A percentile compares a stretch with the other conserved stretches of the same genome.
Evolutionary conservation across 345 rosid genomes (phyloP).

Genomic region (Salix dunnii): DNA sequence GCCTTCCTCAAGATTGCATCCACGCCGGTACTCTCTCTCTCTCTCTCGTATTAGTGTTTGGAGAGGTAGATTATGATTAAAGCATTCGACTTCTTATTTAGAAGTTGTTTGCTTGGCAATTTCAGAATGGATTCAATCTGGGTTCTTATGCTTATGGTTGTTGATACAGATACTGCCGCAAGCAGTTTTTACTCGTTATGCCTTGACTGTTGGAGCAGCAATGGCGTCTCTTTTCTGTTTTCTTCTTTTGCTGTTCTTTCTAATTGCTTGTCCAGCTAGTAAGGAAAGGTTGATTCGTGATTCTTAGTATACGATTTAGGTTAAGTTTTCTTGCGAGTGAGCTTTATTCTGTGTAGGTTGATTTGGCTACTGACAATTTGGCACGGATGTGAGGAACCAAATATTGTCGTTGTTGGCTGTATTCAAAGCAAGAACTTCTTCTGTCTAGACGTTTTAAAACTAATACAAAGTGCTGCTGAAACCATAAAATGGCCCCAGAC

Average conservation of each 20-base stretch:
- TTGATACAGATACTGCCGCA: constrained; percentile 78
- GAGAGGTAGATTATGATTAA: constrained; percentile 53
- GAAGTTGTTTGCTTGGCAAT: not conserved
- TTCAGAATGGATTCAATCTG: not conserved
- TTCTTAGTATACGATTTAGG: not conserved
- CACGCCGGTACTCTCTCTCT: constrained; percentile 67
- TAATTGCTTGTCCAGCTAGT: constrained; percentile 89
- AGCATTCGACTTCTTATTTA: not conserved
- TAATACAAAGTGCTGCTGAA: not conserved
- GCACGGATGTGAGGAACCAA: not conserved
- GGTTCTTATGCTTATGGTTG: not conserved
- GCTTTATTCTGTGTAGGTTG: constrained; percentile 6
- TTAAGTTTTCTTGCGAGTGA: not conserved
- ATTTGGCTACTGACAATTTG: constrained; percentile 3
- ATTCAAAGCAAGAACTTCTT: not conserved
- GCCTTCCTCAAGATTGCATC: constrained; percentile 81
- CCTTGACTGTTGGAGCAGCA: constrained; percentile 81
- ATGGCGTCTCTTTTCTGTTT: constrained; percentile 76
- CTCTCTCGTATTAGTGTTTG: constrained; percentile 72
- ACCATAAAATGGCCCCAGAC: not conserved
- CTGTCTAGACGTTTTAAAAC: not conserved
- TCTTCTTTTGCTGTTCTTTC: constrained; percentile 71
- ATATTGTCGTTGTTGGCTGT: not conserved
- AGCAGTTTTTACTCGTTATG: constrained; percentile 87
- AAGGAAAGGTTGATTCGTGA: constrained; percentile 45